Evolutionary conservation across 2,329 filamentous ascomycete genomes (phyloP).

Genomic region (Epichloe hybrida): DNA sequence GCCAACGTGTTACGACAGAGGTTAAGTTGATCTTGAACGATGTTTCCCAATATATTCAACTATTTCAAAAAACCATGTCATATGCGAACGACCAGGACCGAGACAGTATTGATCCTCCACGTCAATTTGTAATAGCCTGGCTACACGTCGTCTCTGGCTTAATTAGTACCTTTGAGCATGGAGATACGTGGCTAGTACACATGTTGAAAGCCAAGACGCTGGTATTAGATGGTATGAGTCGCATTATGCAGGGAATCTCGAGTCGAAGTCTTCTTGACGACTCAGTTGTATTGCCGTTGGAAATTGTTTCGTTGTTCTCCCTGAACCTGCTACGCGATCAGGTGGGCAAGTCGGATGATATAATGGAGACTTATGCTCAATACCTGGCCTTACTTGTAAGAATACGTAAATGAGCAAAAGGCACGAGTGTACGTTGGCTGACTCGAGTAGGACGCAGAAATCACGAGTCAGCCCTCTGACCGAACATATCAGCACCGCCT

Average conservation of each 20-base stretch:
- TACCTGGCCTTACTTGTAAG: slow-evolving; percentile 28
- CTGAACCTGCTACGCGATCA: slow-evolving; percentile 25
- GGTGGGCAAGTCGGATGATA: slow-evolving; percentile 23
- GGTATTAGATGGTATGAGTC: slow-evolving; percentile 22
- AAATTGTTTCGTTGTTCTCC: slow-evolving; percentile 27
- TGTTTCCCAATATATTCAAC: slow-evolving; percentile 14
- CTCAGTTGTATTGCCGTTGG: slow-evolving; percentile 27
- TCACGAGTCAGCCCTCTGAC: slow-evolving; percentile 17
- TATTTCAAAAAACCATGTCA: slow-evolving; percentile 17
- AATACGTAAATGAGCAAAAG: background rate
- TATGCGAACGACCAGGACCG: slow-evolving; percentile 15
- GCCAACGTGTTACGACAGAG: slow-evolving; percentile 4
- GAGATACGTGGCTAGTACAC: slow-evolving; percentile 15
- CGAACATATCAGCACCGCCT: slow-evolving; percentile 28
- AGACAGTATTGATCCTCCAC: slow-evolving; percentile 19
- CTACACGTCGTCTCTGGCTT: slow-evolving; percentile 26
- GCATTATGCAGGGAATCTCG: slow-evolving; percentile 21
- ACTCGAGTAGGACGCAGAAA: slow-evolving; percentile 1
- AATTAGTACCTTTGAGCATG: slow-evolving; percentile 14
- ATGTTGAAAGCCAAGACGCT: slow-evolving; percentile 17
- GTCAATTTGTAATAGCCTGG: slow-evolving; percentile 27
- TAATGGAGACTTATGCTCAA: slow-evolving; percentile 28
- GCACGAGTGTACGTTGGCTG: background rate
- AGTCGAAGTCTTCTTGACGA: slow-evolving; percentile 20
- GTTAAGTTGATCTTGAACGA: slow-evolving; percentile 8